Base-by-base conservation (phyloP, 2,329 filamentous ascomycete species). In the Fusarium buharicum region DNA sequence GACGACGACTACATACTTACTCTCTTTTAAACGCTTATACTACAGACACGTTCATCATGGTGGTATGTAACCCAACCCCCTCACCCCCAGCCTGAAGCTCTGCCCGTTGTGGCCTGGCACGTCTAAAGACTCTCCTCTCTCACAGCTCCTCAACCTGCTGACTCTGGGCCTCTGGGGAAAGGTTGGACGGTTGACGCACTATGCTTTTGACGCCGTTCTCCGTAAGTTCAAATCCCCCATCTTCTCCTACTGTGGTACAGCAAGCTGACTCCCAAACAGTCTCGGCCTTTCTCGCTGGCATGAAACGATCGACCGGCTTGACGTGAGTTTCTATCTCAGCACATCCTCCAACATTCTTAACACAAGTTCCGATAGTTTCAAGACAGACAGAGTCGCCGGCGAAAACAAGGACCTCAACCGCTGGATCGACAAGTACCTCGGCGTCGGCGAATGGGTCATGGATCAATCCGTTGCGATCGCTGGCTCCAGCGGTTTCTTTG, bases 371-470 rank as follows among this genome's bases (percentile, higher is more conserved):
- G 76, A 75, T 78, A 97, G 95, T 84, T 85, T 99, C 79, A 92
- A 93, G 81, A 89, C 90, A 71, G 93, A 97, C 66, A 88, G 89
- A 69, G 85, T 97, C 72, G 85, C 90, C 28, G 82, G 83, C 74
- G 92, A 96, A 55, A 94, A 88, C 77, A 91, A 92, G 75, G 90
- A 93, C 62, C 78, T 95, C 68, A 89, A 90, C 75, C 89, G 88
- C 73, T 98, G 93, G 93, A 87, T 98, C 67, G 90, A 94, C 73
- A 94, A 90, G 75, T 98, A 98, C 77, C 87, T 98, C 38, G 92
- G 92, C 62, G 89, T 97, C 16, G 95, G 95, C 70, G 95, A 99
- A 81, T 97, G 93, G 87, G 91, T 97, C 65, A 96, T 99, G 93
- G 95, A 99, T 77, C 91, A 96, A 81, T 96, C 93, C 27, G 92